Evolutionary conservation across 805 yeast genomes (phyloP).

Genomic region (Hanseniaspora lachancei): DNA sequence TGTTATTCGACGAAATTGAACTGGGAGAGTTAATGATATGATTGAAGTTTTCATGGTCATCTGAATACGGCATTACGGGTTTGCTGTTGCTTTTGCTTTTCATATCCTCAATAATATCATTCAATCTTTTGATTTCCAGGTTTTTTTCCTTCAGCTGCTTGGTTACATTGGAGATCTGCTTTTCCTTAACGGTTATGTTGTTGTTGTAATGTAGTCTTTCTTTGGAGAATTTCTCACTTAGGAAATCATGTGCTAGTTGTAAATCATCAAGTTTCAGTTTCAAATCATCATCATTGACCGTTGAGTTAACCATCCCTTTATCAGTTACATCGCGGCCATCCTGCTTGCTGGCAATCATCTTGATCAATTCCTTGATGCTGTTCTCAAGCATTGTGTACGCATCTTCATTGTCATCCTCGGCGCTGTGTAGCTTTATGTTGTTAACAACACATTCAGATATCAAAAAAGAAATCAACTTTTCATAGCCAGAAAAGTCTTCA

Average conservation of each 20-base stretch:
- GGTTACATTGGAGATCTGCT: neutral
- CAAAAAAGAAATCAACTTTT: neutral
- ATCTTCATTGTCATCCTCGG: neutral
- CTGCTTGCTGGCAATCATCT: neutral
- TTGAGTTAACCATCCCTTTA: neutral
- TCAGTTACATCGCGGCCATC: neutral
- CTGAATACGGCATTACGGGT: neutral
- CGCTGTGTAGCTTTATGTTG: neutral
- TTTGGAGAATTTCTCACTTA: conserved; percentile 54
- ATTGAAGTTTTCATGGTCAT: neutral
- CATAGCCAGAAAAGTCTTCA: neutral
- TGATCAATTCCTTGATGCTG: conserved; percentile 3
- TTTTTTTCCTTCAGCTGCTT: neutral
- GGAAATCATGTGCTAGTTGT: conserved; percentile 56
- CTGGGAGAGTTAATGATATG: neutral
- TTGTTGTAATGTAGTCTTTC: conserved; percentile 45
- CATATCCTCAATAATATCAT: neutral
- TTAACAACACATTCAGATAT: conserved; percentile 10
- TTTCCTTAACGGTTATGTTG: conserved; percentile 25
- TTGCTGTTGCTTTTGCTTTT: neutral
- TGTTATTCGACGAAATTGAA: conserved; percentile 5
- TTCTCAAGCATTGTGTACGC: neutral
- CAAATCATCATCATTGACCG: conserved; percentile 21
- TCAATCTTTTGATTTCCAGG: neutral
- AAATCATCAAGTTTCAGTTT: conserved; percentile 55